Base-by-base conservation (phyloP, 139 green algal genomes). In the Edaphochlamys debaryana region DNA sequence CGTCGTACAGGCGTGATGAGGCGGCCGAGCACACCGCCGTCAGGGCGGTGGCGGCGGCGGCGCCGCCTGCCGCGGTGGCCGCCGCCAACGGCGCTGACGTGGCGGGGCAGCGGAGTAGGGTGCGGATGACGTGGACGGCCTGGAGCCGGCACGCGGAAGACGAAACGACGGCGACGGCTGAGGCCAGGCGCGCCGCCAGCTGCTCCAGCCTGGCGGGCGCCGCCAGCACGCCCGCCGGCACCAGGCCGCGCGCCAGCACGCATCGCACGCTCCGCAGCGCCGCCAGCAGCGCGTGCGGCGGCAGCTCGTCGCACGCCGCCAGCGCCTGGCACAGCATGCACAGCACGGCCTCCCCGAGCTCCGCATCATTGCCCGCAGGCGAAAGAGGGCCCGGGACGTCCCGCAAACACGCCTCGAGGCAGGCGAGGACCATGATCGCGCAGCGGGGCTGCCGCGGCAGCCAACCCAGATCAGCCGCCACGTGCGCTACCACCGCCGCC, bases 331-430 rank as follows among this genome's bases (percentile, higher is more conserved):
- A 23, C 41, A 82, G 36, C 32, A 64, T 34, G 36, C 22, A n/a
- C n/a, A n/a, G n/a, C n/a, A n/a, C n/a, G n/a, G n/a, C n/a, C n/a
- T n/a, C n/a, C n/a, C n/a, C n/a, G n/a, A n/a, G n/a, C n/a, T n/a
- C n/a, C n/a, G n/a, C n/a, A n/a, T n/a, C n/a, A n/a, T n/a, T n/a
- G n/a, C n/a, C n/a, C n/a, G n/a, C n/a, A n/a, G n/a, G n/a, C n/a
- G n/a, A n/a, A n/a, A n/a, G n/a, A n/a, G n/a, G n/a, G n/a, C n/a
- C 0, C 3, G 73, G 73, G 13, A 80, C 9, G 40, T 23, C 48
- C 0, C 22, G 8, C 38, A 81, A 60, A 60, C 74, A 81, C 22
- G 76, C 76, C 62, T 82, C 76, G 7, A 82, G 76, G 42, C 76
- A 62, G 0, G 66, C 6, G 1, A 82, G 0, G 38, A 7, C 29